Conservation (phyloP, 352 stramenopile genomes). For the Globisporangium okanoganense region DNA sequence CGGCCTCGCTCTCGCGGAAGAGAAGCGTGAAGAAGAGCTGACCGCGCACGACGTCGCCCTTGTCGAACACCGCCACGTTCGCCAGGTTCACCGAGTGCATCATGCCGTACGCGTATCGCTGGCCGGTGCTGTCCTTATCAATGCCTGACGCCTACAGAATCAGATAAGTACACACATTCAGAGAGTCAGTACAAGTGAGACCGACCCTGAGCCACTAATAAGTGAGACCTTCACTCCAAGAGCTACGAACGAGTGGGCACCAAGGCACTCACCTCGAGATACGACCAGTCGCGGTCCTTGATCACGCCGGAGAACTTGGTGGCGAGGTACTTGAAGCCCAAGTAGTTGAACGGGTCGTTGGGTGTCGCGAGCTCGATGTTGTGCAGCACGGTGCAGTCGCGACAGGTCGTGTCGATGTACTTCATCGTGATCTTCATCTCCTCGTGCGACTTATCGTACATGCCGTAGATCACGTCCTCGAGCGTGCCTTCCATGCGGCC, state of each 20-base stretch:
- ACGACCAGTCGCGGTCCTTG: constrained; percentile 33
- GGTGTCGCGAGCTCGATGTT: constrained; percentile 36
- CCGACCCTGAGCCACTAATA: not conserved
- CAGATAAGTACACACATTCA: not conserved
- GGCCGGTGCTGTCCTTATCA: constrained; percentile 22
- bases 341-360: constrained; percentile 40
- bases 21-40: constrained; percentile 25
- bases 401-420: constrained; percentile 30
- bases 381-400: constrained; percentile 42
- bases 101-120: constrained; percentile 36
- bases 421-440: constrained; percentile 42
- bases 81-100: constrained; percentile 41
- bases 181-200: not conserved
- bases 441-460: constrained; percentile 43
- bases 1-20: constrained; percentile 31
- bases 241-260: not conserved
- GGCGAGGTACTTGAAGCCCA: constrained; percentile 50
- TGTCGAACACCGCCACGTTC: constrained; percentile 30
- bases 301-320: constrained; percentile 29
- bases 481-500: constrained; percentile 38
- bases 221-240: not conserved
- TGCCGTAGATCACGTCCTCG: constrained; percentile 46
- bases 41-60: constrained; percentile 23
- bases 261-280: constrained; percentile 19
- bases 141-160: constrained; percentile 32